Evolutionary conservation across 352 stramenopile species (phyloP), one percentile per base, ranked within the genome.

Genomic region (Peronospora farinosa): DNA sequence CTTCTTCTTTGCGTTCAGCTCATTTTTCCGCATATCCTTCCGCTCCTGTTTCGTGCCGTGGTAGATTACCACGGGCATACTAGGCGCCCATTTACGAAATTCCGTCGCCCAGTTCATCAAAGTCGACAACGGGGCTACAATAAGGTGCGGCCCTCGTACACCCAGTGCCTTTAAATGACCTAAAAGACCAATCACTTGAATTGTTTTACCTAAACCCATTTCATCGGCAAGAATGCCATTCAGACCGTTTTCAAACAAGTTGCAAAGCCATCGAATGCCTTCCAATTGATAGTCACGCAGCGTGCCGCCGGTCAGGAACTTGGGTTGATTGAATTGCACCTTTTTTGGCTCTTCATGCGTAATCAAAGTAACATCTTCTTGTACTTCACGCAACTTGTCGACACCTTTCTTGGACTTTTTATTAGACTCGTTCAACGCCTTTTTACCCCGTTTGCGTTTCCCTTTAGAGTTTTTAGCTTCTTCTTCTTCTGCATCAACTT

Each of bases 71-170:
- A 84, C 92, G 32, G 98, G 98, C 41, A 99, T 90, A 43, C 74
- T 72, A 2, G 84, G 84, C 21, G 75, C 63, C 72, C 75, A 92
- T 54, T 85, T 85, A 25, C 57, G 54, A 54, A 94, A 94, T 62
- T 94, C 84, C 8, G 96, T 74, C 30, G 98, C 65, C 97, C 97
- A 99, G 71, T 99, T 98, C 31, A 89, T 82, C 28, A 99, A 77
- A 23, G 96, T 99, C 16, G 94, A 98, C 7, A 99, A 75, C 12
- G 97, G 97, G 21, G 95, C 97, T 15, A 99, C 87, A 40, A 99
- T 85, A 7, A 99, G 72, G 65, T 97, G 98, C 12, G 97, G 97
- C 2, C 95, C 93, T 6, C 79, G 80, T 38, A 89, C 89, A 19
- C 92, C 76, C 19, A 95, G 74, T 16, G 80, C 74, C 48, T 97